Percentiles rank a stretch among this genome's conserved stretches.
Evolutionary conservation across 2,329 filamentous ascomycete species (phyloP).

Genomic region (Arthroderma uncinatum): DNA sequence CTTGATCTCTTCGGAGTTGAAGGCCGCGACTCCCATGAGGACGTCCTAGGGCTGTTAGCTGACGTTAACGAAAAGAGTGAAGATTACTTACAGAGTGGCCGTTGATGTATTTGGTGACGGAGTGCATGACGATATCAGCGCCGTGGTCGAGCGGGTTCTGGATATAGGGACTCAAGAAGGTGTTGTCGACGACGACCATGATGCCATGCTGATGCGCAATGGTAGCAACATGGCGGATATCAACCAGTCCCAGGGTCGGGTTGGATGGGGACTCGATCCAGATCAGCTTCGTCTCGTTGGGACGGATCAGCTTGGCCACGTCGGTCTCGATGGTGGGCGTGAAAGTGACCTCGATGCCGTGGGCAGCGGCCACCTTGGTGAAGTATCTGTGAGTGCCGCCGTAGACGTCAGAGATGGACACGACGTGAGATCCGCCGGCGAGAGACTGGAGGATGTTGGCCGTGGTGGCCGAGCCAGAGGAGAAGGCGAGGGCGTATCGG

Average conservation of each 20-base stretch:
- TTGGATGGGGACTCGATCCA: slow-evolving; percentile 97
- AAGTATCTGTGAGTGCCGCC: slow-evolving; percentile 98
- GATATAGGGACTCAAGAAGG: slow-evolving; percentile 90
- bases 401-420: slow-evolving; percentile 95
- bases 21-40: slow-evolving; percentile 92
- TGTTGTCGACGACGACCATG: slow-evolving; percentile 97
- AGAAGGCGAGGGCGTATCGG: slow-evolving; percentile 84
- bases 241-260: slow-evolving; percentile 82
- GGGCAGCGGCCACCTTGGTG: slow-evolving; percentile 89
- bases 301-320: slow-evolving; percentile 69
- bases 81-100: slow-evolving; percentile 54
- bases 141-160: slow-evolving; percentile 94
- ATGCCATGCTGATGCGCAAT: slow-evolving; percentile 81
- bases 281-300: slow-evolving; percentile 73
- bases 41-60: slow-evolving; percentile 51
- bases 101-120: slow-evolving; percentile 98
- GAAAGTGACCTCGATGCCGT: slow-evolving; percentile 90
- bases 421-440: slow-evolving; percentile 80
- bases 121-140: slow-evolving; percentile 93
- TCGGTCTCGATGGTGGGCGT: slow-evolving; percentile 85
- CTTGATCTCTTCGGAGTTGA: slow-evolving; percentile 74
- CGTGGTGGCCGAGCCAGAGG: slow-evolving; percentile 86
- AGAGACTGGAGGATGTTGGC: slow-evolving; percentile 88
- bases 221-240: slow-evolving; percentile 75
- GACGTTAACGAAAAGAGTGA: neutral